Percentiles rank a stretch among this genome's conserved stretches.
Evolutionary conservation across 495 filamentous ascomycete species (phyloP).

Genomic region (Penicillium steckii): DNA sequence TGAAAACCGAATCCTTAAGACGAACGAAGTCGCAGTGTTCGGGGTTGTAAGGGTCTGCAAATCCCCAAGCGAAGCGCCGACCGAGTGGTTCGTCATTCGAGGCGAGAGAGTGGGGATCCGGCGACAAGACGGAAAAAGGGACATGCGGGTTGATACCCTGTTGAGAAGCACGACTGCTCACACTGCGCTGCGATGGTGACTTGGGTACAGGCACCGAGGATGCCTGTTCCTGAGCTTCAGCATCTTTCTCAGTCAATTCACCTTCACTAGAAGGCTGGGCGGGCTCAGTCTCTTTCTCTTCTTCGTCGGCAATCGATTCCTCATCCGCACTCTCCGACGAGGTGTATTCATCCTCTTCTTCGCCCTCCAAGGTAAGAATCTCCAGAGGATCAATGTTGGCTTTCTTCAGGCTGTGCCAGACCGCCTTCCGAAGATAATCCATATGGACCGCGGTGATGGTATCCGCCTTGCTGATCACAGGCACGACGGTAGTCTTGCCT

Average conservation of each 20-base stretch:
- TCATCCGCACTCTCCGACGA: slow-evolving; percentile 58
- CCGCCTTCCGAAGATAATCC: slow-evolving; percentile 85
- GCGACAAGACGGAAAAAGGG: slow-evolving; percentile 90
- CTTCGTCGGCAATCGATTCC: slow-evolving; percentile 16
- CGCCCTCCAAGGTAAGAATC: slow-evolving; percentile 75
- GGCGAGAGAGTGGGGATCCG: slow-evolving; percentile 81
- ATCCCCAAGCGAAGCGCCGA: slow-evolving; percentile 92
- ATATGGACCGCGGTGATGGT: slow-evolving; percentile 93
- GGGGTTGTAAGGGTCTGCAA: slow-evolving; percentile 86
- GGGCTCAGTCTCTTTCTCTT: slow-evolving; percentile 23
- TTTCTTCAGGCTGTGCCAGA: slow-evolving; percentile 82
- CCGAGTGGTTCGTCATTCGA: slow-evolving; percentile 59
- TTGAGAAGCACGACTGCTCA: slow-evolving; percentile 22
- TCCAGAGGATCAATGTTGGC: slow-evolving; percentile 88
- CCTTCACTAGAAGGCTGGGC: slow-evolving; percentile 12
- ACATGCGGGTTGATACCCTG: slow-evolving; percentile 45
- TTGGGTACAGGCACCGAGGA: slow-evolving; percentile 2
- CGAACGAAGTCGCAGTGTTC: slow-evolving; percentile 94
- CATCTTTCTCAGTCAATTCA: not conserved
- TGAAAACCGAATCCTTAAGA: slow-evolving; percentile 88
- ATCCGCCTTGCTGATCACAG: slow-evolving; percentile 95
- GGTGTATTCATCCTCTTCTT: slow-evolving; percentile 65
- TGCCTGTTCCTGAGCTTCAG: slow-evolving; percentile 2
- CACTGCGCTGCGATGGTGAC: slow-evolving; percentile 28
- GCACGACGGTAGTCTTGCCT: slow-evolving; percentile 94